Evolutionary conservation across 805 yeast genomes (phyloP).

Genomic region (Candida montana): DNA sequence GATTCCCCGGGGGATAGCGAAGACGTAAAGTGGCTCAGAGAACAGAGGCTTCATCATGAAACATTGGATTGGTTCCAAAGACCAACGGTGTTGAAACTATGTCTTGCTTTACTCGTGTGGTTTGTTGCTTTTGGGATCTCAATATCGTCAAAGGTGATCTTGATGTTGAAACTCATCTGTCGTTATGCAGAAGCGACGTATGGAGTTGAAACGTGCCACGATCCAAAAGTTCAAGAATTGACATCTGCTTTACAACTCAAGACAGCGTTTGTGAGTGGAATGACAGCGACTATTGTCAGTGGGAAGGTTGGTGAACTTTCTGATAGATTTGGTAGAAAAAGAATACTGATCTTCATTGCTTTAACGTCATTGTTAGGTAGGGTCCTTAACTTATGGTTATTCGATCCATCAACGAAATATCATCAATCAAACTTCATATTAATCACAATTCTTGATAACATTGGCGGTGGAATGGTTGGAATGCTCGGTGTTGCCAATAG

Average conservation of each 20-base stretch:
- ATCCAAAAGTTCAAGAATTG: constrained; percentile 35
- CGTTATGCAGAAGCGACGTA: constrained; percentile 30
- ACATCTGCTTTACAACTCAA: constrained; percentile 48
- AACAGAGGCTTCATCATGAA: constrained; percentile 40
- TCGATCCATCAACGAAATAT: constrained; percentile 33
- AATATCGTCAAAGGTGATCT: constrained; percentile 33
- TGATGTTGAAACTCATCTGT: constrained; percentile 26
- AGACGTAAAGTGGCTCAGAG: constrained; percentile 40
- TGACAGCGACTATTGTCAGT: constrained; percentile 45
- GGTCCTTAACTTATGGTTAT: constrained; percentile 18
- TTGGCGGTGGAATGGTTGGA: constrained; percentile 61
- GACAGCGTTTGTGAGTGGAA: constrained; percentile 35
- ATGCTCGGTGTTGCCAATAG: constrained; percentile 57
- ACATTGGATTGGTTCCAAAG: constrained; percentile 47
- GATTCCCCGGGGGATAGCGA: constrained; percentile 25
- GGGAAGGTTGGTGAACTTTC: constrained; percentile 61
- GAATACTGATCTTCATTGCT: constrained; percentile 35
- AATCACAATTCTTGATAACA: constrained; percentile 39
- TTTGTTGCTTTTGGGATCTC: constrained; percentile 37
- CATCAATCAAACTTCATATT: constrained; percentile 36
- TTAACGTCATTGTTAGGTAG: constrained; percentile 22
- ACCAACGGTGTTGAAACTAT: constrained; percentile 51
- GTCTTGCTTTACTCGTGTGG: constrained; percentile 35
- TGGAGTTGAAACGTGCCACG: constrained; percentile 28
- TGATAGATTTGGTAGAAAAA: constrained; percentile 59